These are phyloP conservation scores for Cladosporium oxysporum DNA, from an alignment of 2,329 filamentous ascomycete genomes.

Conservation along the genomic window DNA sequence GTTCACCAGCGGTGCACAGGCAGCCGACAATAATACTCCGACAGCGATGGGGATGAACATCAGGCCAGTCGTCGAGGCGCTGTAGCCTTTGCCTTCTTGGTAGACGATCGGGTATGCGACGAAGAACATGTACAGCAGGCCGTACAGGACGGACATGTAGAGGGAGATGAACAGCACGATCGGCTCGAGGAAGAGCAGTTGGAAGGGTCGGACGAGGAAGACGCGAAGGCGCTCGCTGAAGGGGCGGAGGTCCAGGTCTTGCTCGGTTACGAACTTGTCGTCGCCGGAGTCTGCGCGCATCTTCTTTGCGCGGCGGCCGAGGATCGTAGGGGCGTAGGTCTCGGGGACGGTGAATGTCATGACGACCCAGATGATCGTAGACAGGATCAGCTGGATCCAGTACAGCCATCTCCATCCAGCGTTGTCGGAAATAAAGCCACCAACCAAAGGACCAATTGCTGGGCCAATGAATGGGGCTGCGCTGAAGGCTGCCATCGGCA, in stretches of 20 bases:
- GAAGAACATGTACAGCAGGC: slow-evolving; percentile 76
- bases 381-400: slow-evolving; percentile 80
- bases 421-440: slow-evolving; percentile 72
- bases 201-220: slow-evolving; percentile 80
- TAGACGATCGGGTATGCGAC: slow-evolving; percentile 68
- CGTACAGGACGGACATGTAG: slow-evolving; percentile 64
- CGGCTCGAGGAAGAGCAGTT: slow-evolving; percentile 78
- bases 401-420: slow-evolving; percentile 58
- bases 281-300: slow-evolving; percentile 70
- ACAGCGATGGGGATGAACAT: slow-evolving; percentile 47
- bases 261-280: slow-evolving; percentile 70
- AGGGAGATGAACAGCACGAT: slow-evolving; percentile 82
- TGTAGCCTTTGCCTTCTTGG: slow-evolving; percentile 76
- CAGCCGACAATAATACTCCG: slow-evolving; percentile 41
- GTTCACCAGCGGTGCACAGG: slow-evolving; percentile 26
- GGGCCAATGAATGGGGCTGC: slow-evolving; percentile 36
- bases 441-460: slow-evolving; percentile 55
- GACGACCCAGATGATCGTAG: slow-evolving; percentile 68
- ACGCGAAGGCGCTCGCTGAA: slow-evolving; percentile 67
- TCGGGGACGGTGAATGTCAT: slow-evolving; percentile 89
- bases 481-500: slow-evolving; percentile 35
- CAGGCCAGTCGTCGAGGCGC: slow-evolving; percentile 53
- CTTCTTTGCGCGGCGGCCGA: slow-evolving; percentile 68
- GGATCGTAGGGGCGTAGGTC: slow-evolving; percentile 80
- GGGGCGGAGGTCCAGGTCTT: slow-evolving; percentile 74